phyloP scores from a whole-genome alignment of 1,139 yeast genomes.

The Candida neerlandica region DNA sequence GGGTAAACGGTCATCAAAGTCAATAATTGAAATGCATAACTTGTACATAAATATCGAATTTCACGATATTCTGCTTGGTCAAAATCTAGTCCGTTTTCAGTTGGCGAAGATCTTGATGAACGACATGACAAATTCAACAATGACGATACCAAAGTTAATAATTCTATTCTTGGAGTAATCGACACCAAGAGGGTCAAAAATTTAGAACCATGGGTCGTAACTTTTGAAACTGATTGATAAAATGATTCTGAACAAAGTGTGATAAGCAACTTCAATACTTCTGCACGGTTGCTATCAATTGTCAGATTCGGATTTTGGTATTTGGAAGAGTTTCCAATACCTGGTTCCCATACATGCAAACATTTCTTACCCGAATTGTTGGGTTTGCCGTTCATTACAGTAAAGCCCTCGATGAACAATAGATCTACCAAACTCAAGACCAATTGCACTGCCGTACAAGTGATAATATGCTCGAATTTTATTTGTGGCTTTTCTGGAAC shows the following conservation, averaged over 20 bases:
- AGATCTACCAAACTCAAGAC: slow-evolving; percentile 50
- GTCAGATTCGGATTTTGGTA: slow-evolving; percentile 50
- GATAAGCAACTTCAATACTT: slow-evolving; percentile 62
- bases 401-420: slow-evolving; percentile 63
- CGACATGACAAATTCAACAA: slow-evolving; percentile 62
- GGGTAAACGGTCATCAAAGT: slow-evolving; percentile 67
- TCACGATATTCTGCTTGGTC: slow-evolving; percentile 37
- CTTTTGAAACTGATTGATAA: slow-evolving; percentile 49
- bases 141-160: slow-evolving; percentile 65
- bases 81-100: slow-evolving; percentile 38
- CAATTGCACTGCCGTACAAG: slow-evolving; percentile 54
- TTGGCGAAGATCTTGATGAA: slow-evolving; percentile 27
- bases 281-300: slow-evolving; percentile 67
- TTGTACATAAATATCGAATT: slow-evolving; percentile 54
- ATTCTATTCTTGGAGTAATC: slow-evolving; percentile 48
- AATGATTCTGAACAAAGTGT: slow-evolving; percentile 66
- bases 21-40: slow-evolving; percentile 64
- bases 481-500: background rate
- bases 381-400: slow-evolving; percentile 32
- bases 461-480: slow-evolving; percentile 6
- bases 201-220: slow-evolving; percentile 55
- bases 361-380: slow-evolving; percentile 9
- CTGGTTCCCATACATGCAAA: slow-evolving; percentile 68
- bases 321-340: slow-evolving; percentile 56
- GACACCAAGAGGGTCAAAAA: slow-evolving; percentile 63